These are phyloP conservation scores for Fomitopsis pulvina DNA, from an alignment of 768 basidiomycete species.

Conservation along the genomic window DNA sequence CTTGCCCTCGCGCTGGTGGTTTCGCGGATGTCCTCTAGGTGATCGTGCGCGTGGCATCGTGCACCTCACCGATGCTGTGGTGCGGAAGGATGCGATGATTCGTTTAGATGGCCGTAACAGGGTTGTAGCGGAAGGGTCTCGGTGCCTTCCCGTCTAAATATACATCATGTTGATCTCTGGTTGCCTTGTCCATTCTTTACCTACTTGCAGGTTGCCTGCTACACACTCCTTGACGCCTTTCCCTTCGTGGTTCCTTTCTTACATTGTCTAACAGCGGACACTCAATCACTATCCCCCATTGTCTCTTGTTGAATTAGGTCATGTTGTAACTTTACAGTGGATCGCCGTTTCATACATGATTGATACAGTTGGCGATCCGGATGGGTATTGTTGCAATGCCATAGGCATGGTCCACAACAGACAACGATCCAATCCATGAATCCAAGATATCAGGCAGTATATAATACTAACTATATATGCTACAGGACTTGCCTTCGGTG, in stretches of 20 bases:
- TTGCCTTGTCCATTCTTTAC: neutral
- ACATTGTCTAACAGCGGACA: neutral
- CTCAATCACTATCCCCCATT: neutral
- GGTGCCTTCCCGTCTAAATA: too few species aligned
- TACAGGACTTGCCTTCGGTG: too few species aligned
- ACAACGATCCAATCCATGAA: neutral
- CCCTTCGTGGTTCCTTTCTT: neutral
- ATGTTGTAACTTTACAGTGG: neutral
- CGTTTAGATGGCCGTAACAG: too few species aligned
- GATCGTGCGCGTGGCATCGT: too few species aligned
- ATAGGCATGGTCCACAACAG: neutral
- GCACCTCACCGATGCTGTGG: too few species aligned
- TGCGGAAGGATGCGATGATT: too few species aligned
- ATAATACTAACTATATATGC: neutral
- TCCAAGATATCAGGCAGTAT: neutral
- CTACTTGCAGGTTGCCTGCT: neutral
- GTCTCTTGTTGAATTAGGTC: neutral
- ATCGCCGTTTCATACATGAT: neutral
- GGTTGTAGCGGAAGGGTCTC: too few species aligned
- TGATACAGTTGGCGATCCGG: neutral
- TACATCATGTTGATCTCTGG: neutral
- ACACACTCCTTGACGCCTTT: constrained; percentile 5
- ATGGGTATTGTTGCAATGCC: neutral
- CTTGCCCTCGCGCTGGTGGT: constrained; percentile 74
- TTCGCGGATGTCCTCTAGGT: constrained; percentile 59